phyloP scores from a whole-genome alignment of 257 asterid genomes.

The Petunia axillaris region DNA sequence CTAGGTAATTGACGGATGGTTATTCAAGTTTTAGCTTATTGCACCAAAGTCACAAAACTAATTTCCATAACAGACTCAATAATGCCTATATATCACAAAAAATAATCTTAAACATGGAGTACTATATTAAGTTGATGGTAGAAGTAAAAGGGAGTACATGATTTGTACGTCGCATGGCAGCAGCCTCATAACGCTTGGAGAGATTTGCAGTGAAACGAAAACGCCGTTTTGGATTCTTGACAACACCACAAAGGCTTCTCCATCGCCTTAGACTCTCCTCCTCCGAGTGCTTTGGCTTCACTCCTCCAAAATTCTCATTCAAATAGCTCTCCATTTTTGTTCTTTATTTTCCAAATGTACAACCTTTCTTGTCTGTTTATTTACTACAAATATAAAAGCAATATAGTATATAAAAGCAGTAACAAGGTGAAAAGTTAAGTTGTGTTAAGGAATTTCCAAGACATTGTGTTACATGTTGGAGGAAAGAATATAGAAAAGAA shows the following conservation, averaged over 20 bases:
- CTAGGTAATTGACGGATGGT: no score
- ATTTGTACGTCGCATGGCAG: constrained; percentile 75
- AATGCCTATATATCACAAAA: no score
- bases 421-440: constrained; percentile 12
- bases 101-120: no score
- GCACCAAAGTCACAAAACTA: no score
- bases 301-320: constrained; percentile 74
- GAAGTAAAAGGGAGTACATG: constrained; percentile 40
- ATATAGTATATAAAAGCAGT: neutral
- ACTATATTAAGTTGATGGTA: neutral
- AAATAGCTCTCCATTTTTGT: constrained; percentile 55
- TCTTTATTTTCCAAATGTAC: neutral
- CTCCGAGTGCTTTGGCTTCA: constrained; percentile 73
- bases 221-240: constrained; percentile 78
- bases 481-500: constrained; percentile 1
- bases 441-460: neutral
- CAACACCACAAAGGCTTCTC: constrained; percentile 74
- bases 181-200: constrained; percentile 76
- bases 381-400: constrained; percentile 9
- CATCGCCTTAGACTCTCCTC: constrained; percentile 72
- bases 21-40: no score
- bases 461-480: constrained; percentile 10
- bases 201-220: constrained; percentile 91
- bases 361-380: constrained; percentile 6
- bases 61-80: no score